Base-by-base conservation (phyloP, 2,329 filamentous ascomycete species). In the Trichophyton schoenleinii region DNA sequence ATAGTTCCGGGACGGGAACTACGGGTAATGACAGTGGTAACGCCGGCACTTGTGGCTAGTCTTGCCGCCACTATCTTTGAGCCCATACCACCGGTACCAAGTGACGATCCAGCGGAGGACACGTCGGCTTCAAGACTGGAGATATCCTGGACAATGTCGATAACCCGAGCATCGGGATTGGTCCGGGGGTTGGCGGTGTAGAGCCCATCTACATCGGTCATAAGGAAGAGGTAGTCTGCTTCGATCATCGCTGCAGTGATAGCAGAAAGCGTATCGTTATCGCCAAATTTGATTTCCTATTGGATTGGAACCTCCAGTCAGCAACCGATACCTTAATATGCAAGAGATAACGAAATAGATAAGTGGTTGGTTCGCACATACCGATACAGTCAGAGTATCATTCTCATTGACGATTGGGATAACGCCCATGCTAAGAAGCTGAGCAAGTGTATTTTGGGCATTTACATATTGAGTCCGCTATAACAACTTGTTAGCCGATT, bases 371-470 rank as follows among this genome's bases (percentile, higher is more conserved):
- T 55, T 22, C 22, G 3, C 20, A 18, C 75, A 34, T 75, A 80
- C 78, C 52, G 92, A 89, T 66, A 99, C 94, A 25, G 91, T 90
- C 60, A 99, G 78, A 2, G 94, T 99, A 73, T 99, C 94, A 74
- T 99, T 99, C 76, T 99, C 94, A 70, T 99, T 99, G 65, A 99
- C 94, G 68, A 99, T 96, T 8, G 94, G 94, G 65, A 99, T 95
- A 28, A 97, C 92, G 1, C 91, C 91, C 87, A 96, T 94, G 69
- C 91, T 86, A 18, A 99, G 78, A 55, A 97, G 81, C 73, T 96
- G 90, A 59, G 85, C 83, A 72, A 99, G 89, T 0, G 94, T 97
- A 71, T 96, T 96, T 75, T 96, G 91, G 0, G 94, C 94, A 77
- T 99, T 99, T 65, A 91, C 82, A 72, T 97, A 99, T 79, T 95